These are phyloP conservation scores for Pyrenochaeta sp. DNA, from an alignment of 2,329 filamentous ascomycete species.

Conservation along the genomic window DNA sequence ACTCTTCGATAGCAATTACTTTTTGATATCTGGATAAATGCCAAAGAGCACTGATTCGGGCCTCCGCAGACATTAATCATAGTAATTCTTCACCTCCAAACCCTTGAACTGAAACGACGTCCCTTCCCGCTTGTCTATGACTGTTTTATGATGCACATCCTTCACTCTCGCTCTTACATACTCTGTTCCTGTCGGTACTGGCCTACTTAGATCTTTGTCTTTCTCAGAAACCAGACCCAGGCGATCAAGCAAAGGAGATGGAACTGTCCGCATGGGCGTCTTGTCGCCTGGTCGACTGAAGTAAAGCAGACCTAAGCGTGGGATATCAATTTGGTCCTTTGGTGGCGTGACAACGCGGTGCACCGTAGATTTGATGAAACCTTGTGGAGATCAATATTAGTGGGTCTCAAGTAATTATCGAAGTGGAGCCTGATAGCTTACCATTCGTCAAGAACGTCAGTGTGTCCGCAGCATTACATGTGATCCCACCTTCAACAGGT, in stretches of 20 bases:
- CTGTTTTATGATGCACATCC: slow-evolving; percentile 57
- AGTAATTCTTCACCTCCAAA: slow-evolving; percentile 51
- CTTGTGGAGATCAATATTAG: slow-evolving; percentile 14
- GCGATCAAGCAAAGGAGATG: slow-evolving; percentile 41
- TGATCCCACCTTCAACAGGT: slow-evolving; percentile 48
- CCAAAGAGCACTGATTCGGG: not conserved
- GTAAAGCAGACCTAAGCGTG: slow-evolving; percentile 40
- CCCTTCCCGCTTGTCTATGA: slow-evolving; percentile 55
- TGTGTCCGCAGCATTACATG: slow-evolving; percentile 51
- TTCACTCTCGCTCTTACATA: slow-evolving; percentile 58
- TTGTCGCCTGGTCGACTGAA: slow-evolving; percentile 34
- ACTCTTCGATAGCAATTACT: too few species aligned
- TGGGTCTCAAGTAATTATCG: slow-evolving; percentile 15
- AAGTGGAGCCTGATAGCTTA: slow-evolving; percentile 15
- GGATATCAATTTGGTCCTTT: slow-evolving; percentile 57
- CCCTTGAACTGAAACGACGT: slow-evolving; percentile 57
- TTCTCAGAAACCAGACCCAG: slow-evolving; percentile 50
- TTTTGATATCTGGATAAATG: too few species aligned
- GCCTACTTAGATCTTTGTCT: slow-evolving; percentile 48
- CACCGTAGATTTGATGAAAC: slow-evolving; percentile 57
- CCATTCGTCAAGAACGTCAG: slow-evolving; percentile 49
- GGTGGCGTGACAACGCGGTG: slow-evolving; percentile 61
- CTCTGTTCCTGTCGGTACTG: slow-evolving; percentile 53
- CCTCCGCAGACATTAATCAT: slow-evolving; percentile 24
- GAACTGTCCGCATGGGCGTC: slow-evolving; percentile 42